A percentile compares a stretch with the other conserved stretches of the same genome.
phyloP scores from a whole-genome alignment of 495 filamentous ascomycete genomes.

The Cryomyces minteri region DNA sequence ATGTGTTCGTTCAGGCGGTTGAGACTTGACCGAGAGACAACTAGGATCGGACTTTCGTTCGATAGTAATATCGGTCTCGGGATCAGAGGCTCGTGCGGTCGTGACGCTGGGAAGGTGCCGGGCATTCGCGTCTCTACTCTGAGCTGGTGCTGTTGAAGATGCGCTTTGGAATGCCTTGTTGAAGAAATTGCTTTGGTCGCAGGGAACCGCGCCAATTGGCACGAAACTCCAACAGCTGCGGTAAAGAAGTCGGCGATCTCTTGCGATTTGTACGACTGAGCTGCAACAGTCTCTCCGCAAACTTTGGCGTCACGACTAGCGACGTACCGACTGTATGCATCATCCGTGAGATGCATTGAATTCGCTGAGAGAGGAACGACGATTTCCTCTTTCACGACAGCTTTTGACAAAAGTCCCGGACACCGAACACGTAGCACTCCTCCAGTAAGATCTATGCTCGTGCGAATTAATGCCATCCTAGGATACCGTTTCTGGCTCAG shows the following conservation, averaged over 20 bases:
- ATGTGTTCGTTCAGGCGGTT: constrained; percentile 58
- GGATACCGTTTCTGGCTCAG: constrained; percentile 73
- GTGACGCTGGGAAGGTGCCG: constrained; percentile 33
- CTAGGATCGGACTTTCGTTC: constrained; percentile 83
- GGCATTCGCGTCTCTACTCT: constrained; percentile 23
- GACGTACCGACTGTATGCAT: constrained; percentile 12
- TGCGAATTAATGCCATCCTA: constrained; percentile 62
- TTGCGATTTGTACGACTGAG: constrained; percentile 45
- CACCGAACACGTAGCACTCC: constrained; percentile 31
- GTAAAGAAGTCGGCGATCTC: constrained; percentile 59
- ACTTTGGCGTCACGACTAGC: constrained; percentile 31
- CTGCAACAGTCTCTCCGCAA: constrained; percentile 57
- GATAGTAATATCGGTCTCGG: constrained; percentile 53
- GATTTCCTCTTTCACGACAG: constrained; percentile 25
- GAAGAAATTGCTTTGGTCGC: constrained; percentile 34
- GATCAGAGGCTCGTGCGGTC: constrained; percentile 20
- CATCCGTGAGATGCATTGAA: constrained; percentile 28
- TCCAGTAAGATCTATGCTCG: constrained; percentile 43
- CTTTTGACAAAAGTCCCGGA: neutral
- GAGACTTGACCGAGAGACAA: constrained; percentile 65
- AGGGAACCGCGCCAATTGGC: constrained; percentile 65
- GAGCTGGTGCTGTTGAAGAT: constrained; percentile 31
- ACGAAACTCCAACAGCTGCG: constrained; percentile 50
- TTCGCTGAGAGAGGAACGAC: constrained; percentile 44
- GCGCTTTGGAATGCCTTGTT: constrained; percentile 45